Evolutionary conservation across 148 eudicot genomes (phyloP), one percentile per base, ranked within the genome.

Genomic region (Spergularia bocconei): DNA sequence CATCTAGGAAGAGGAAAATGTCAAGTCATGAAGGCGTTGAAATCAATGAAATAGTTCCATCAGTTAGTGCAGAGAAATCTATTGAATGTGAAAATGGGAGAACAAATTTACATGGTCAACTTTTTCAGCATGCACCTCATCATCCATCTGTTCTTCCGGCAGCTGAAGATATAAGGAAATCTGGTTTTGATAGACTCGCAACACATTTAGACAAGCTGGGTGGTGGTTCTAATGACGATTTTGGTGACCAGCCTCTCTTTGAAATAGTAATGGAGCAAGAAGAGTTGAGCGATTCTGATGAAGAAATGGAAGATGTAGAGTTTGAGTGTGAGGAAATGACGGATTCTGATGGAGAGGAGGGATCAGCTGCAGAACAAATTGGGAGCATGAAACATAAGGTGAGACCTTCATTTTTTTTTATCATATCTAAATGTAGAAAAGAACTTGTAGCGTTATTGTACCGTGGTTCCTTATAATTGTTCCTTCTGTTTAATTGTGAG

Each of bases 201-300:
- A 17, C 69, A 73, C 72, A 58, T 64, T 38, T 36, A 53, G 70
- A 77, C 6, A 83, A 73, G 64, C 63, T 84, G 67, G 83, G 72
- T 75, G 82, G 19, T 62, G 48, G 44, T 52, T 16, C 74, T 51
- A 69, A 55, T 70, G 80, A 79, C 68, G 64, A 67, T 78, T 81
- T 59, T 29, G 72, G 79, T 56, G 81, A 82, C 44, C 86, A 85
- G 72, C 85, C 91, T 47, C 81, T 85, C 69, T 84, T 82, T 19
- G 98, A 82, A 79, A 95, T 95, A 75, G 91, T 95, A 78, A 95
- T 95, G 99, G 99, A 95, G 63, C 96, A 92, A 75, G 99, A 94
- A 85, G 99, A 92, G 80, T 79, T 95, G 72, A 95, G 99, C 76
- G 99, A 95, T 84, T 95, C 99, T 63, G 99, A 95, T 76, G 99